These are phyloP conservation scores for Elaeis guineensis DNA, from an alignment of 176 grass and related monocot species.

Conservation along the genomic window DNA sequence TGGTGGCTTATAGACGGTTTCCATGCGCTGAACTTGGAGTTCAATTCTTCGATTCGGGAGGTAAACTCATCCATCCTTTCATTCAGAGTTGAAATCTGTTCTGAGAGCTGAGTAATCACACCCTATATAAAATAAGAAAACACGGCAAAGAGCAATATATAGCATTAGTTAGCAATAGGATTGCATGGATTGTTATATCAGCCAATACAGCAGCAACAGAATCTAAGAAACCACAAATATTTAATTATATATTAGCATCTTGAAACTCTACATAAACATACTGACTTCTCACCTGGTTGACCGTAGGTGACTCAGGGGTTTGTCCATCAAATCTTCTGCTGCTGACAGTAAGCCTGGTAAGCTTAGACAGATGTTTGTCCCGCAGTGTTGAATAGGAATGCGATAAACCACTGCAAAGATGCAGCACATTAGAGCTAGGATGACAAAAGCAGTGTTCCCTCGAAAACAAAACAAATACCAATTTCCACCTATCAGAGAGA, in stretches of 20 bases:
- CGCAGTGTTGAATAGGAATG: conserved; percentile 84
- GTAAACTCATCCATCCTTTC: conserved; percentile 96
- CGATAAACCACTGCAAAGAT: conserved; percentile 52
- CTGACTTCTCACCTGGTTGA: conserved; percentile 42
- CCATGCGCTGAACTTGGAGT: conserved; percentile 47
- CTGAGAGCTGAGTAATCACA: conserved; percentile 64
- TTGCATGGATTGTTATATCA: too few species aligned
- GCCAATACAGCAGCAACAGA: too few species aligned
- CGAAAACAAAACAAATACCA: too few species aligned
- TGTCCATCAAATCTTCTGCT: conserved; percentile 66
- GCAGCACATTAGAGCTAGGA: too few species aligned
- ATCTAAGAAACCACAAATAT: too few species aligned
- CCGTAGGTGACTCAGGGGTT: conserved; percentile 40
- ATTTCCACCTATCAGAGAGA: too few species aligned
- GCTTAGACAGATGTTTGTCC: conserved; percentile 79
- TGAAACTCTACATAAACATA: neutral
- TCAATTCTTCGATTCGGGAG: conserved; percentile 79
- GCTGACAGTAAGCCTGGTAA: conserved; percentile 61
- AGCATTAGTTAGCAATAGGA: neutral
- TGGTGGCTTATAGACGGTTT: conserved; percentile 76
- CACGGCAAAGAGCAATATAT: neutral
- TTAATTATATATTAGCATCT: neutral
- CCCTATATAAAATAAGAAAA: conserved; percentile 40
- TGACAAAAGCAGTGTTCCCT: too few species aligned
- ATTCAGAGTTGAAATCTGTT: conserved; percentile 85